phyloP scores from a whole-genome alignment of 768 basidiomycete species.

The Suillus weaverae region DNA sequence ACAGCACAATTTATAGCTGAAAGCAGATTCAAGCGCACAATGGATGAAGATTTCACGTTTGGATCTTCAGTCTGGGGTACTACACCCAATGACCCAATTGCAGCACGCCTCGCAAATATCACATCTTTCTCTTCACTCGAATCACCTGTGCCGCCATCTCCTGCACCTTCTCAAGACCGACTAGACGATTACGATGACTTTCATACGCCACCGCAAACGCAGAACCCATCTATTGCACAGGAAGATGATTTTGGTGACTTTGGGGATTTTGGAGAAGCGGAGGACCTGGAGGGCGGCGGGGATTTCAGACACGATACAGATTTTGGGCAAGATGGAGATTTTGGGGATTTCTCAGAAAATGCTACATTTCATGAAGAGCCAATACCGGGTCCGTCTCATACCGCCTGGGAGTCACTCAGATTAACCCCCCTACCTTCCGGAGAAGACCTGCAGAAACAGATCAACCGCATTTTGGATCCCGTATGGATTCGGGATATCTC shows the following conservation, averaged over 20 bases:
- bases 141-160: conserved; percentile 25
- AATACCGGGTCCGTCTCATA: conserved; percentile 43
- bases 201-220: conserved; percentile 48
- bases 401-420: conserved; percentile 59
- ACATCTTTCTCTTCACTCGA: conserved; percentile 20
- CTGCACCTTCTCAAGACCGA: conserved; percentile 32
- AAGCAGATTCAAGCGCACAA: conserved; percentile 24
- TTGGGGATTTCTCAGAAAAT: conserved; percentile 39
- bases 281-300: conserved; percentile 22
- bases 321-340: conserved; percentile 38
- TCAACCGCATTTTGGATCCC: conserved; percentile 65
- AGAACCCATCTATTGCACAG: conserved; percentile 36
- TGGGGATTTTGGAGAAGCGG: conserved; percentile 79
- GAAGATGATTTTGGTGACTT: conserved; percentile 88
- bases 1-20: conserved; percentile 13
- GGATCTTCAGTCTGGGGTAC: conserved; percentile 72
- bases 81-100: conserved; percentile 35
- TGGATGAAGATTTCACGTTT: conserved; percentile 76
- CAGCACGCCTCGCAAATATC: conserved; percentile 29
- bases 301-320: conserved; percentile 27
- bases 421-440: conserved; percentile 65
- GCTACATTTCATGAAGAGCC: conserved; percentile 21
- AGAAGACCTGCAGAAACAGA: conserved; percentile 55
- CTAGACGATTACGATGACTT: conserved; percentile 57
- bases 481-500: conserved; percentile 61